Evolutionary conservation across 345 rosid species (phyloP), one percentile per base, ranked within the genome.

Genomic region (Heritiera littoralis): DNA sequence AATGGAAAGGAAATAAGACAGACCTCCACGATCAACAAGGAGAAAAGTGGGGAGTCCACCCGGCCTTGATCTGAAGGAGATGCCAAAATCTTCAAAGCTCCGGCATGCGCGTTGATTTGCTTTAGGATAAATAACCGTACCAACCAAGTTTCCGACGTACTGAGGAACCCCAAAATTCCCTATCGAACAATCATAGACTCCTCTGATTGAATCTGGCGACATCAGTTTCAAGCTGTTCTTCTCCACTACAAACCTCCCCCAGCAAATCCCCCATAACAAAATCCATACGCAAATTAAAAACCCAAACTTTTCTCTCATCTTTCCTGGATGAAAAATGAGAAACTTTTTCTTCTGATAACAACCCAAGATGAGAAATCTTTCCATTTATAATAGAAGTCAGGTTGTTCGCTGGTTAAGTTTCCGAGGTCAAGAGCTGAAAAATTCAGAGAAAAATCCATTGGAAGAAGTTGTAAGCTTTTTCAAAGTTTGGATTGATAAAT

Each of bases 111-210:
- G 81, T 45, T 82, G 89, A 82, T 90, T 87, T 13, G 86, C 69
- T 51, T 85, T 81, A 9, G 91, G 91, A 81, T 88, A 91, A 66
- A 81, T 83, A 7, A 92, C 90, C 4, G 83, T 80, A 2, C 95
- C 95, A 6, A 81, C 59, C 80, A 92, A 79, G 40, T 89, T 87
- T 7, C 95, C 93, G 45, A 93, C 95, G 60, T 92, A 92, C 41
- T 86, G 87, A 76, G 95, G 95, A 81, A 90, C 88, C 54, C 95
- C 95, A 74, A 92, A 92, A 81, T 92, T 92, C 72, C 92, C 95
- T 13, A 88, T 90, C n/a, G 95, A 89, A 70, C 90, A 87, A 72
- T 92, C 89, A 55, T 90, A 85, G 45, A 72, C 81, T 30, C 93
- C 95, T 65, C 80, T 89, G 52, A 92, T 75, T 12, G 89, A 82